Evolutionary conservation across 768 basidiomycete genomes (phyloP).

Genomic region (Ramaria sp.): DNA sequence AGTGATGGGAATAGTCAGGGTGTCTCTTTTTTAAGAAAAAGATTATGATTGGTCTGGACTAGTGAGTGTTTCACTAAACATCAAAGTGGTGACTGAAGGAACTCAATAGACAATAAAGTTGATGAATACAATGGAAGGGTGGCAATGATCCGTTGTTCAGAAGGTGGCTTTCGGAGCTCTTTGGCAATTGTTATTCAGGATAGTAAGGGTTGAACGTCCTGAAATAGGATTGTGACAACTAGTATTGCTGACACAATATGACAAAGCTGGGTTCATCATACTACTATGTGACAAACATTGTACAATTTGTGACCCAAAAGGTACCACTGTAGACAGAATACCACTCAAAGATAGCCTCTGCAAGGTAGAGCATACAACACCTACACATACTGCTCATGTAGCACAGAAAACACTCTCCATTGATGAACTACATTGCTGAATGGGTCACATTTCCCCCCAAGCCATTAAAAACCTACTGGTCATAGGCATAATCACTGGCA

Average conservation of each 20-base stretch:
- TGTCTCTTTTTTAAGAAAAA: too few species aligned
- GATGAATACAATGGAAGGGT: too few species aligned
- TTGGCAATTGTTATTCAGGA: too few species aligned
- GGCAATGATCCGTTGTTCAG: too few species aligned
- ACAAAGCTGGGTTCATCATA: constrained; percentile 11
- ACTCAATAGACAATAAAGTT: too few species aligned
- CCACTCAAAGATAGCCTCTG: constrained; percentile 15
- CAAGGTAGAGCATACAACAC: constrained; percentile 11
- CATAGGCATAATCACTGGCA: constrained; percentile 16
- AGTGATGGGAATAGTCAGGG: too few species aligned
- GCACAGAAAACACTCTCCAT: constrained; percentile 14
- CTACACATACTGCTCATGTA: background rate
- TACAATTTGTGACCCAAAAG: constrained; percentile 10
- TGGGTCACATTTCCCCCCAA: constrained; percentile 23
- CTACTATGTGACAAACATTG: constrained; percentile 11
- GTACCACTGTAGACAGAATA: constrained; percentile 12
- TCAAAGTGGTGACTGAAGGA: too few species aligned
- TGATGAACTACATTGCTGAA: constrained; percentile 21
- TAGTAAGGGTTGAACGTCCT: too few species aligned
- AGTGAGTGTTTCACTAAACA: too few species aligned
- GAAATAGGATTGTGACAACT: too few species aligned
- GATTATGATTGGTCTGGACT: too few species aligned
- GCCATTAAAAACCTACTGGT: background rate
- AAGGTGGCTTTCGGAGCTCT: too few species aligned
- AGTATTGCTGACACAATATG: constrained; percentile 14